Evolutionary conservation across 352 stramenopile genomes (phyloP).

Genomic region (Phytophthora sp.): DNA sequence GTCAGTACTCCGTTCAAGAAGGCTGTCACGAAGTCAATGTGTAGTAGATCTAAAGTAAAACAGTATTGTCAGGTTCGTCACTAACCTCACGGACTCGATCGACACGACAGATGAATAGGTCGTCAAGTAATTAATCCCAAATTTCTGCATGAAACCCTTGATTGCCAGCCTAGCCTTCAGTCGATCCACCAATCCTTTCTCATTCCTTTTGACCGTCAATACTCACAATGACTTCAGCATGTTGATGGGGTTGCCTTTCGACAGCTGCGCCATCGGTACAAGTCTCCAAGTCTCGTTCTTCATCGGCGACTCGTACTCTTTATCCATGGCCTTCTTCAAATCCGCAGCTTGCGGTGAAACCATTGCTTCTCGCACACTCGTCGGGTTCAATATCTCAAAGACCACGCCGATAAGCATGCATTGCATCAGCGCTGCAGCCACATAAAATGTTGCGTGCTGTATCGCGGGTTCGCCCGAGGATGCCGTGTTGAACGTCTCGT

Average conservation of each 20-base stretch:
- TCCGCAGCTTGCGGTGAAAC: neutral
- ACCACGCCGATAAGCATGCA: neutral
- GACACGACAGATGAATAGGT: no score
- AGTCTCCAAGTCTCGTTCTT: neutral
- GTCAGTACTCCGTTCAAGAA: neutral
- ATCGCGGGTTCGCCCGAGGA: no score
- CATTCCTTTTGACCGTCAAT: neutral
- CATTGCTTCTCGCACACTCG: neutral
- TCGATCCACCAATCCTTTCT: neutral
- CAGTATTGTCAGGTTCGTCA: no score
- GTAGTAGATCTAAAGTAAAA: neutral
- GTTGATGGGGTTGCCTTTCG: neutral
- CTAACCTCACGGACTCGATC: no score
- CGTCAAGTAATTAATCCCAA: neutral
- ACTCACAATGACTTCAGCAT: neutral
- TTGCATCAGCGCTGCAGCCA: neutral
- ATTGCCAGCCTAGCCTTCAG: neutral
- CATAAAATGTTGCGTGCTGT: neutral
- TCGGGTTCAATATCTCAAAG: neutral
- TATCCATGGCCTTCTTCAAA: neutral
- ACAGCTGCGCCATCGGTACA: neutral
- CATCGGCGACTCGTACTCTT: neutral
- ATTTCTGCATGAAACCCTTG: neutral
- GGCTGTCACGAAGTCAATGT: neutral
- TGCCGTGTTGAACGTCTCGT: no score